Evolutionary conservation across 345 rosid genomes (phyloP).

Genomic region (Chamaenerion angustifolium): DNA sequence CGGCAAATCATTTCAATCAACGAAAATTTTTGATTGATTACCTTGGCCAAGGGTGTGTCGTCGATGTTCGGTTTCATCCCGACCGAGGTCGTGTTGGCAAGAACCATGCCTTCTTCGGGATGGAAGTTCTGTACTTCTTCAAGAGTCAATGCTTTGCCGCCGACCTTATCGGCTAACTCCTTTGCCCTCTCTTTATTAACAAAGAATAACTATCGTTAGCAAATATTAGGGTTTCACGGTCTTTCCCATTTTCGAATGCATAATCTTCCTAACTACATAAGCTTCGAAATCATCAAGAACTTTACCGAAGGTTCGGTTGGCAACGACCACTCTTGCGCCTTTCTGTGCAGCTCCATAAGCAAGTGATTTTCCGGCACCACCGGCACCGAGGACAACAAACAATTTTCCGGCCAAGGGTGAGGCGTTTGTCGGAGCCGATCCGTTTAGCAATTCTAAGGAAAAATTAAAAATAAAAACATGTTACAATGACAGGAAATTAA

Average conservation of each 20-base stretch:
- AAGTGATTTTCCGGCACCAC: conserved; percentile 33
- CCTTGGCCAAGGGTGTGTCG: conserved; percentile 27
- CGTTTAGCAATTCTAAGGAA: conserved; percentile 13
- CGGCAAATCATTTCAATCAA: no score
- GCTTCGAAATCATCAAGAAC: background rate
- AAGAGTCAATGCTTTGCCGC: conserved; percentile 25
- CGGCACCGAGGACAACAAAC: conserved; percentile 29
- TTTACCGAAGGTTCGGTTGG: conserved; percentile 12
- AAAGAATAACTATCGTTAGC: background rate
- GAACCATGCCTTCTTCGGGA: conserved; percentile 36
- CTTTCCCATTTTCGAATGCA: no score
- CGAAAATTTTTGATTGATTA: background rate
- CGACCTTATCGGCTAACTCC: conserved; percentile 30
- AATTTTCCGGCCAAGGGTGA: conserved; percentile 30
- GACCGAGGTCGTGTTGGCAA: conserved; percentile 33
- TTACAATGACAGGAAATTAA: background rate
- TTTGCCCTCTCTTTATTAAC: conserved; percentile 18
- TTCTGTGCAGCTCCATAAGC: conserved; percentile 36
- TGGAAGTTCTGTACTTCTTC: conserved; percentile 28
- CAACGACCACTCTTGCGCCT: conserved; percentile 33
- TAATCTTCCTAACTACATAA: background rate
- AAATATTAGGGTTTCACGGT: background rate
- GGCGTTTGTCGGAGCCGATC: conserved; percentile 7
- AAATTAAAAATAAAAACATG: background rate
- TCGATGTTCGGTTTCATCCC: conserved; percentile 30